Conservation (phyloP, 371 early-diverging fungal genomes). For the Rhizopus stolonifer region DNA sequence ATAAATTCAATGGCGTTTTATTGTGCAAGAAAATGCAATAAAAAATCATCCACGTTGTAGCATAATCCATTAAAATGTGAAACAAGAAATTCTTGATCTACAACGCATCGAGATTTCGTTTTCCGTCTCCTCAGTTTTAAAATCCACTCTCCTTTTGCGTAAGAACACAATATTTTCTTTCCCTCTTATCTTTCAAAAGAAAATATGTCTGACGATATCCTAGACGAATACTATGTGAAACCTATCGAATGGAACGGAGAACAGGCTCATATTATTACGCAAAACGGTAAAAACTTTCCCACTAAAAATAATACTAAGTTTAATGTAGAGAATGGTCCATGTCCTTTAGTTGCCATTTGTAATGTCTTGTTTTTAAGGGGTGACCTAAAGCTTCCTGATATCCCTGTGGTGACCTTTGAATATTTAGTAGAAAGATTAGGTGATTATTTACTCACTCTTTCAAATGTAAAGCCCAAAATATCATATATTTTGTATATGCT, state of each 20-base stretch:
- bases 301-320: not conserved
- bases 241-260: constrained; percentile 61
- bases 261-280: constrained; percentile 71
- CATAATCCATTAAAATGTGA: too few relatives aligned
- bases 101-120: too few relatives aligned
- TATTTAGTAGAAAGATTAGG: constrained; percentile 75
- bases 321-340: constrained; percentile 80
- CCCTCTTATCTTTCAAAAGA: too few relatives aligned
- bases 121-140: too few relatives aligned
- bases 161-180: too few relatives aligned
- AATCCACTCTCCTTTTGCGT: too few relatives aligned
- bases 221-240: constrained; percentile 62
- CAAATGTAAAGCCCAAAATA: not conserved
- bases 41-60: too few relatives aligned
- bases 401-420: constrained; percentile 62
- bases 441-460: constrained; percentile 59
- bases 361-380: constrained; percentile 83
- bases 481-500: not conserved
- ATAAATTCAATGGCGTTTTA: too few relatives aligned
- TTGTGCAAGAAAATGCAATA: too few relatives aligned
- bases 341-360: constrained; percentile 85
- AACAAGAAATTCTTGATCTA: too few relatives aligned
- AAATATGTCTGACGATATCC: too few relatives aligned
- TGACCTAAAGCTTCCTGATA: constrained; percentile 63
- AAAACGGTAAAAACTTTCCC: constrained; percentile 61